phyloP scores from a whole-genome alignment of 495 filamentous ascomycete species.

The Podospora comata region DNA sequence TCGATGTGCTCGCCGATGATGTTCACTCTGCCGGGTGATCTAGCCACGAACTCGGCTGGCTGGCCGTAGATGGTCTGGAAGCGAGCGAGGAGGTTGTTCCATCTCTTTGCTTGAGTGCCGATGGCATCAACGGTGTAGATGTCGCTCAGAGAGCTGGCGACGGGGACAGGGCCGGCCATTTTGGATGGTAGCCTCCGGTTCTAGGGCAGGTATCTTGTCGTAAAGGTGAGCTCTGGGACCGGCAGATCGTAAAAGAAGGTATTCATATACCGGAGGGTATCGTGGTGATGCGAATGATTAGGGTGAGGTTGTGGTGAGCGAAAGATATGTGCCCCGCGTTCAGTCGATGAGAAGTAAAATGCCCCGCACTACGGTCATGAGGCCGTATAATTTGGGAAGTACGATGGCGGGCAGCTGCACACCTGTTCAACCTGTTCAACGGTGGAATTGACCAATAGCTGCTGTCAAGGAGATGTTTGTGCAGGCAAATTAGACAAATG shows the following conservation, averaged over 20 bases:
- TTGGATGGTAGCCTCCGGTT: conserved; percentile 10
- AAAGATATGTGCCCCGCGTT: conserved; percentile 7
- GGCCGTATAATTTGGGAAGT: background rate
- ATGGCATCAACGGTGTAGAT: conserved; percentile 67
- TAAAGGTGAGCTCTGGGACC: background rate
- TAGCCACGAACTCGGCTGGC: conserved; percentile 74
- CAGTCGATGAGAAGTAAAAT: background rate
- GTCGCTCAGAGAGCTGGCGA: conserved; percentile 56
- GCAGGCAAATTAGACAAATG: conserved; percentile 1
- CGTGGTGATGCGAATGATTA: background rate
- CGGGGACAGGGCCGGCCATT: conserved; percentile 60
- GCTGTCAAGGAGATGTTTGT: background rate
- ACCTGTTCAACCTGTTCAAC: background rate
- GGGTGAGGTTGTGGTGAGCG: background rate
- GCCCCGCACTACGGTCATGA: conserved; percentile 9
- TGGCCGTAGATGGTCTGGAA: conserved; percentile 73
- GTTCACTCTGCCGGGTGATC: conserved; percentile 92
- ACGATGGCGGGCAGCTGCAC: background rate
- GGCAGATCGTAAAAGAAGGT: background rate
- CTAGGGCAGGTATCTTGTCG: background rate
- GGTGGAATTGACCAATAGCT: background rate
- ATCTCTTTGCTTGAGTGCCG: conserved; percentile 58
- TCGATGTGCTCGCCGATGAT: conserved; percentile 99
- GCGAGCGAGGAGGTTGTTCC: conserved; percentile 64
- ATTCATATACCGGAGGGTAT: background rate